Percentiles rank a stretch among this genome's conserved stretches.
These are phyloP conservation scores for Blastomyces gilchristii DNA, from an alignment of 2,329 filamentous ascomycete genomes.

Conservation along the genomic window DNA sequence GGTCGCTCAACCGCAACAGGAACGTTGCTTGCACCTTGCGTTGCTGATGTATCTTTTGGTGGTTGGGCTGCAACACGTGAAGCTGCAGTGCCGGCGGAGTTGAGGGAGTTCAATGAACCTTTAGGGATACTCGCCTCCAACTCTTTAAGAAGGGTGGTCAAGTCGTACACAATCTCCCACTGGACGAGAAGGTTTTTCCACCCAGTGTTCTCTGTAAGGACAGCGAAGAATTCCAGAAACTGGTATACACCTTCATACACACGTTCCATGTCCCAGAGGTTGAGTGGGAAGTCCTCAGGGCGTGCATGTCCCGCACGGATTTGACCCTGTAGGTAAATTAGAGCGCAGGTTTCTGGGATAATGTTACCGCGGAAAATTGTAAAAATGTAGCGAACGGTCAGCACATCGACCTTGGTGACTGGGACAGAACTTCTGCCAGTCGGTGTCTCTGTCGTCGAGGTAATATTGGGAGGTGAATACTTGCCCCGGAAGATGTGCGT, in stretches of 20 bases:
- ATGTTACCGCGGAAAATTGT: conserved; percentile 86
- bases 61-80: conserved; percentile 23
- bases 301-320: conserved; percentile 67
- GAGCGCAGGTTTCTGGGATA: conserved; percentile 85
- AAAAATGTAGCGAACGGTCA: conserved; percentile 78
- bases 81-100: conserved; percentile 16
- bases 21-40: conserved; percentile 23
- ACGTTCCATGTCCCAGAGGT: conserved; percentile 95
- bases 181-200: conserved; percentile 78
- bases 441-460: conserved; percentile 44
- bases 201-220: conserved; percentile 72
- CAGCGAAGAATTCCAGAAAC: conserved; percentile 86
- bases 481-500: conserved; percentile 75
- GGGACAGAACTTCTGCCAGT: conserved; percentile 48
- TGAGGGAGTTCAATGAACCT: conserved; percentile 49
- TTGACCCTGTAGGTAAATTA: conserved; percentile 87
- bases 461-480: conserved; percentile 39
- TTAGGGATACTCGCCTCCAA: conserved; percentile 82
- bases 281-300: conserved; percentile 81
- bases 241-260: conserved; percentile 92
- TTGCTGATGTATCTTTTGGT: conserved; percentile 20
- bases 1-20: conserved; percentile 53
- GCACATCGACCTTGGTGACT: conserved; percentile 46
- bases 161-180: conserved; percentile 83
- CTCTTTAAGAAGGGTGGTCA: conserved; percentile 76